Percentiles rank a stretch among this genome's conserved stretches.
Conservation (phyloP, 768 basidiomycete species). For the Russula sp. region DNA sequence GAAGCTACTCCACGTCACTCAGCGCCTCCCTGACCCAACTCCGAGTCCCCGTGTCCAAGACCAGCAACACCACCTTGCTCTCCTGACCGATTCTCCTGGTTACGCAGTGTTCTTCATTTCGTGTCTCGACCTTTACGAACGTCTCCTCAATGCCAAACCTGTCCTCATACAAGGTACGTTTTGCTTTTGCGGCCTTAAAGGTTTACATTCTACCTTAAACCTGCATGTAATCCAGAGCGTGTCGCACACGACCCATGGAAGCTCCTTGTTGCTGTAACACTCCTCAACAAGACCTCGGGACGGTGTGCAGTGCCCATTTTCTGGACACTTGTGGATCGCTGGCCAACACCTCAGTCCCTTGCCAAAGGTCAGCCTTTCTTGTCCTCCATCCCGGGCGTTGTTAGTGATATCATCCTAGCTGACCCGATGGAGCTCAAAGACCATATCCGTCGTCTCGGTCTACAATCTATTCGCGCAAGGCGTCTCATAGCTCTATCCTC, state of each 20-base stretch:
- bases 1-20: not conserved
- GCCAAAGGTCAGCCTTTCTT: conserved; percentile 44
- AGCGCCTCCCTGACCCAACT: not conserved
- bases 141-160: conserved; percentile 32
- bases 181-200: no score
- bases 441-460: conserved; percentile 54
- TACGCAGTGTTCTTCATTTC: conserved; percentile 23
- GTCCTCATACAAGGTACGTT: conserved; percentile 35
- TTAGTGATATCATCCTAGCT: conserved; percentile 38
- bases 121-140: conserved; percentile 19
- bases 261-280: conserved; percentile 59
- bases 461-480: conserved; percentile 53
- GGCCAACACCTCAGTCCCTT: conserved; percentile 57
- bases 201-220: not conserved
- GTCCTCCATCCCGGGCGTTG: conserved; percentile 16
- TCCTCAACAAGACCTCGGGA: conserved; percentile 70
- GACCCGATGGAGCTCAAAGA: conserved; percentile 44
- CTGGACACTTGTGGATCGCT: conserved; percentile 51
- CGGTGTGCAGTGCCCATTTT: conserved; percentile 65
- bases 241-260: conserved; percentile 64
- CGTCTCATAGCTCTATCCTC: conserved; percentile 55
- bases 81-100: conserved; percentile 25
- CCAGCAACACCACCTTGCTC: conserved; percentile 18
- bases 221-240: conserved; percentile 40
- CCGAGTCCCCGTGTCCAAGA: not conserved